Percentiles rank a stretch among this genome's conserved stretches.
phyloP scores from a whole-genome alignment of 2,329 filamentous ascomycete genomes.

The Rachicladosporium sp. region DNA sequence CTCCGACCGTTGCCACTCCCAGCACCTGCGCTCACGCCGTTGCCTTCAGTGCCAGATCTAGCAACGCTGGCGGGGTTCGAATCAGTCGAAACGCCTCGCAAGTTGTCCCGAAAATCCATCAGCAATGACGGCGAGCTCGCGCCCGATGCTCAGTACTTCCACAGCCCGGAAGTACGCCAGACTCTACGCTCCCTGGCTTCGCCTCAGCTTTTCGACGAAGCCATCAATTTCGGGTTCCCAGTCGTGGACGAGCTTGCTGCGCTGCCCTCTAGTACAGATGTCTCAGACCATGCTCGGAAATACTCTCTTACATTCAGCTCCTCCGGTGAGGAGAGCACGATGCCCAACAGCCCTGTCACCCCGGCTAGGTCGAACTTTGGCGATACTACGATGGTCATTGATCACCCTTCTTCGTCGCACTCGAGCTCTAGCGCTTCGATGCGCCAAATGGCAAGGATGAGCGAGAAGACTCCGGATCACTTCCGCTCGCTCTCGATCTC shows the following conservation, averaged over 20 bases:
- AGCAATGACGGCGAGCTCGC: neutral
- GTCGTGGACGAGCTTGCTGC: neutral
- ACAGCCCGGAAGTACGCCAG: constrained; percentile 75
- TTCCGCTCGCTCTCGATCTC: constrained; percentile 17
- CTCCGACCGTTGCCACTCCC: constrained; percentile 18
- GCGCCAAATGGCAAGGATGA: too few relatives aligned
- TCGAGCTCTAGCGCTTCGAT: too few relatives aligned
- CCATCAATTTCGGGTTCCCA: constrained; percentile 85
- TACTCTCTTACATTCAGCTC: constrained; percentile 5
- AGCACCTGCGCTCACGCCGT: constrained; percentile 16
- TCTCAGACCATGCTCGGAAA: neutral
- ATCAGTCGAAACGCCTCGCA: too few relatives aligned
- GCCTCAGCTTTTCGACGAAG: constrained; percentile 90
- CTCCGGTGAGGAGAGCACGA: constrained; percentile 1
- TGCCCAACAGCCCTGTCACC: too few relatives aligned
- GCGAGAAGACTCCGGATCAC: constrained; percentile 1
- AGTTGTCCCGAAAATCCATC: too few relatives aligned
- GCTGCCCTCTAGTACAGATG: neutral
- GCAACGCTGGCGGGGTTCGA: too few relatives aligned
- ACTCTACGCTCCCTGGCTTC: constrained; percentile 77
- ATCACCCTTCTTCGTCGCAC: too few relatives aligned
- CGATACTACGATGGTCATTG: too few relatives aligned
- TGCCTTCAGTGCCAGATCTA: constrained; percentile 8
- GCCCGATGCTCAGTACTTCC: constrained; percentile 52
- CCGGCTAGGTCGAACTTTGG: too few relatives aligned